Evolutionary conservation across 306 rosid genomes (phyloP).

Genomic region (Chamaecrista fasciculata): DNA sequence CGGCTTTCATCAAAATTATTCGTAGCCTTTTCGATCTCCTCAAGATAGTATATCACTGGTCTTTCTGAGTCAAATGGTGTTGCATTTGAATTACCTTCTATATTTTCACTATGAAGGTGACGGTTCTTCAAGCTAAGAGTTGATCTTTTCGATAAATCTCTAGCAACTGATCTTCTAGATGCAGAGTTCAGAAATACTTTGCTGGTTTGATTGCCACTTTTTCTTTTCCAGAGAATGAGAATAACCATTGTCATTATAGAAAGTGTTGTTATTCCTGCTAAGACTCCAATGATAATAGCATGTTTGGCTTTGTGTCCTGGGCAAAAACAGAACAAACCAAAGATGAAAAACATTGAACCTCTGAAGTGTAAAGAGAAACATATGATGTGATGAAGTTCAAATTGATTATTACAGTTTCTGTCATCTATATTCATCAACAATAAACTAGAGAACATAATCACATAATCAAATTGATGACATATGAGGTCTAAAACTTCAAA

Average conservation of each 20-base stretch:
- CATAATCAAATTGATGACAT: no score
- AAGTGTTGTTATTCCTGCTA: slow-evolving; percentile 40
- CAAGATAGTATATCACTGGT: slow-evolving; percentile 40
- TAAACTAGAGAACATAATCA: neutral
- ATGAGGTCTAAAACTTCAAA: neutral
- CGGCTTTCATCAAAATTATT: slow-evolving; percentile 45
- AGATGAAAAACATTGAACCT: slow-evolving; percentile 9
- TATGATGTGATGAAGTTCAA: slow-evolving; percentile 9
- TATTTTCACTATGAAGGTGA: slow-evolving; percentile 26
- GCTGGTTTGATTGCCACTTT: neutral
- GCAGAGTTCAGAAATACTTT: slow-evolving; percentile 28
- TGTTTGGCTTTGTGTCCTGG: slow-evolving; percentile 33
- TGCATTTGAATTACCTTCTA: slow-evolving; percentile 42
- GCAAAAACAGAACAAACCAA: slow-evolving; percentile 4
- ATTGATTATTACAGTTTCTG: neutral
- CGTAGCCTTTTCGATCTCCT: slow-evolving; percentile 68
- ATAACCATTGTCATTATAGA: slow-evolving; percentile 27
- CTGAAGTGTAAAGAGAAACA: neutral
- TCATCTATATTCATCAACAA: neutral
- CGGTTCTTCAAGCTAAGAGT: slow-evolving; percentile 32
- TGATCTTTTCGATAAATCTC: slow-evolving; percentile 5
- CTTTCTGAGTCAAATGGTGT: slow-evolving; percentile 53
- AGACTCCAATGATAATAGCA: slow-evolving; percentile 34
- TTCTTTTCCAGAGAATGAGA: slow-evolving; percentile 41
- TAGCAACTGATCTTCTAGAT: slow-evolving; percentile 30